Conservation (phyloP, 1,284 basidiomycete genomes). For the Phellinidium pouzarii region DNA sequence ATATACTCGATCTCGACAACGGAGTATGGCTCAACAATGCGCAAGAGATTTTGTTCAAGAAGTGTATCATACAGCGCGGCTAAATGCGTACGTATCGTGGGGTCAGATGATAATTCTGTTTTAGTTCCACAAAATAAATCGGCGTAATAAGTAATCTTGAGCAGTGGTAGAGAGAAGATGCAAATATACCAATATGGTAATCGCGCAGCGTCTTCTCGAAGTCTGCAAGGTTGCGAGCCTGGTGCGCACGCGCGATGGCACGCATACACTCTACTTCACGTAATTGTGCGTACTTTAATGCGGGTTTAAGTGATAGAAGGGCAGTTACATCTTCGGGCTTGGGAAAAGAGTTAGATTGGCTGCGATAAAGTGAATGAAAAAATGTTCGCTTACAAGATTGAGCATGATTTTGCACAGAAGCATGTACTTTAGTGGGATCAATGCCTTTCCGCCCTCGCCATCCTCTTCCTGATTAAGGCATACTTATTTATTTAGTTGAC, state of each 20-base stretch:
- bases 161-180: background rate
- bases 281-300: constrained; percentile 75
- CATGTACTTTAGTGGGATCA: constrained; percentile 96
- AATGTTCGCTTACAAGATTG: constrained; percentile 59
- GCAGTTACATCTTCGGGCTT: constrained; percentile 91
- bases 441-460: constrained; percentile 36
- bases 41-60: constrained; percentile 89
- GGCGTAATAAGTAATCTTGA: background rate
- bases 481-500: background rate
- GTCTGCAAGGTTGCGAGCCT: constrained; percentile 81
- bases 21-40: constrained; percentile 94
- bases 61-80: constrained; percentile 91
- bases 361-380: background rate
- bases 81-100: constrained; percentile 91
- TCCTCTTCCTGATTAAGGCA: constrained; percentile 3
- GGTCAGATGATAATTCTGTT: constrained; percentile 86
- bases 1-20: constrained; percentile 89
- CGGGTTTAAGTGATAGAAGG: constrained; percentile 82
- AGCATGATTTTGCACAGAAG: constrained; percentile 97
- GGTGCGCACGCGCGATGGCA: constrained; percentile 88
- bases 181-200: constrained; percentile 71
- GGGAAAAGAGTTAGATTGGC: background rate
- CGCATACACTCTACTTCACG: constrained; percentile 94
- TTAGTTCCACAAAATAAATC: background rate
- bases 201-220: constrained; percentile 87